Conservation (phyloP, 306 rosid genomes). For the Luffa aegyptiaca region DNA sequence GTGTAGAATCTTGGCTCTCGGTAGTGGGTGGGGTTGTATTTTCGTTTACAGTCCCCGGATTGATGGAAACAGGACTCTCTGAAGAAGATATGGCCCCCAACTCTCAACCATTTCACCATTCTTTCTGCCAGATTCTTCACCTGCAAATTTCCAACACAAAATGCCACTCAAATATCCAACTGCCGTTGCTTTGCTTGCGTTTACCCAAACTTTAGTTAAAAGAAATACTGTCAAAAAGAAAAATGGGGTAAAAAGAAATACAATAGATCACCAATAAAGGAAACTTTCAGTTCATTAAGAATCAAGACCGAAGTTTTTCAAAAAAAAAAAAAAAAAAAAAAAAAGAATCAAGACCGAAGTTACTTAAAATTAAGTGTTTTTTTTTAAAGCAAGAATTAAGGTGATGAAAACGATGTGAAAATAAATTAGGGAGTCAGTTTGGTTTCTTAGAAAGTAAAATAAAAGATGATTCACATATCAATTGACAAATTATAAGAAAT, state of each 20-base stretch:
- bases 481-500: too few species aligned
- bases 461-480: too few species aligned
- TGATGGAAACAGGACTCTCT: slow-evolving; percentile 97
- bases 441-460: too few species aligned
- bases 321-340: too few species aligned
- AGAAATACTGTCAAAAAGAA: too few species aligned
- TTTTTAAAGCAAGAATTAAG: too few species aligned
- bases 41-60: slow-evolving; percentile 91
- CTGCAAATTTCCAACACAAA: slow-evolving; percentile 26
- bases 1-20: slow-evolving; percentile 90
- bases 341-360: too few species aligned
- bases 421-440: neutral
- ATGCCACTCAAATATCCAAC: neutral
- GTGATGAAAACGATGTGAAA: neutral
- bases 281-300: neutral
- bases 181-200: too few species aligned
- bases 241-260: neutral
- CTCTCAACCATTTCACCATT: slow-evolving; percentile 86
- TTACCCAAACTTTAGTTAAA: too few species aligned
- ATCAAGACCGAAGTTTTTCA: neutral
- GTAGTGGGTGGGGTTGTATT: slow-evolving; percentile 92
- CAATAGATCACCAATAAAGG: neutral
- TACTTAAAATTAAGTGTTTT: neutral
- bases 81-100: slow-evolving; percentile 74
- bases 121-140: slow-evolving; percentile 57